Conservation (phyloP, 306 rosid species). For the Prunus dulcis region DNA sequence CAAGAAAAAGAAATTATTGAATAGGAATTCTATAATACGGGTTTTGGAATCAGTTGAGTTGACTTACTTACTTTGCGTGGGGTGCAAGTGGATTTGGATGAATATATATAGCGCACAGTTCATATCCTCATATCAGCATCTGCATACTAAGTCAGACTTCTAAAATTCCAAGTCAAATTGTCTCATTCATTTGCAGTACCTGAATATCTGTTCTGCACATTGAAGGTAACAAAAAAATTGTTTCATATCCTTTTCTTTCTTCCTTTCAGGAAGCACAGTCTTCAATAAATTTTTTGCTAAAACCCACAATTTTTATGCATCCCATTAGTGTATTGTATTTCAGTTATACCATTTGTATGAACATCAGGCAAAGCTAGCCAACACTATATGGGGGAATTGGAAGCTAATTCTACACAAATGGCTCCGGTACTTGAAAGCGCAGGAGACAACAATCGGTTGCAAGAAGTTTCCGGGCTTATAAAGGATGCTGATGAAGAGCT, state of each 20-base stretch:
- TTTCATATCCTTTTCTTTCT: too few species aligned
- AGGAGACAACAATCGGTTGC: background rate
- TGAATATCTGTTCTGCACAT: background rate
- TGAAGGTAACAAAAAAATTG: background rate
- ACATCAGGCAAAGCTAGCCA: background rate
- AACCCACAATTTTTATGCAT: too few species aligned
- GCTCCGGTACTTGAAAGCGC: background rate
- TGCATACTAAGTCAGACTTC: background rate
- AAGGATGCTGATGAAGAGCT: background rate
- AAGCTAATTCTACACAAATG: background rate
- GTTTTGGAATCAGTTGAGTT: conserved; percentile 3
- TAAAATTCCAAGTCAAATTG: background rate
- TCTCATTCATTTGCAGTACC: background rate
- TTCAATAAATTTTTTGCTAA: too few species aligned
- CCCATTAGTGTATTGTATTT: background rate
- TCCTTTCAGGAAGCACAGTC: too few species aligned
- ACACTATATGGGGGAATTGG: background rate
- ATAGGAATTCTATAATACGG: background rate
- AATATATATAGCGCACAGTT: background rate
- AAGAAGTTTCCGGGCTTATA: background rate
- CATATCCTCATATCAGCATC: background rate
- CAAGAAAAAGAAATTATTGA: background rate
- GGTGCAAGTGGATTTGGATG: background rate
- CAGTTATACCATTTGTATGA: background rate
- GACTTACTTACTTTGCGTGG: conserved; percentile 1